A percentile compares a stretch with the other conserved stretches of the same genome.
Evolutionary conservation across 2,329 filamentous ascomycete genomes (phyloP).

Genomic region (Pseudogymnoascus sp.): DNA sequence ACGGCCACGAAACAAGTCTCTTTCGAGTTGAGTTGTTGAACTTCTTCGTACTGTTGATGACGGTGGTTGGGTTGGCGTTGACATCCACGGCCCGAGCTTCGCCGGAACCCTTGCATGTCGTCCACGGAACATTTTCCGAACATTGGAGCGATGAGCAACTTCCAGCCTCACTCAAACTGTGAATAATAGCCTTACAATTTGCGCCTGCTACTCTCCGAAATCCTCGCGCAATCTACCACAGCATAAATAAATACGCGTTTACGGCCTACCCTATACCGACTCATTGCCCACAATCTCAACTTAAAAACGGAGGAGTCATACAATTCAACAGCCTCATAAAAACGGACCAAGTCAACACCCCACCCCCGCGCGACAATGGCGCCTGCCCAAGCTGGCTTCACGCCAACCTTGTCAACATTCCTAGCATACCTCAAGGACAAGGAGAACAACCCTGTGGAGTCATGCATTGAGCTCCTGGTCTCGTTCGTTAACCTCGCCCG

Average conservation of each 20-base stretch:
- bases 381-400: slow-evolving; percentile 38
- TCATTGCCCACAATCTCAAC: not conserved
- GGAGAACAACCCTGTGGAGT: slow-evolving; percentile 56
- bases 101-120: slow-evolving; percentile 6
- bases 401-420: slow-evolving; percentile 70
- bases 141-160: slow-evolving; percentile 1
- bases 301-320: not conserved
- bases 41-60: slow-evolving; percentile 8
- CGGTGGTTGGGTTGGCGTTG: slow-evolving; percentile 8
- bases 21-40: slow-evolving; percentile 3
- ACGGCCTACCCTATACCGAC: not conserved
- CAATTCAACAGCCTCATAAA: not conserved
- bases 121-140: slow-evolving; percentile 7
- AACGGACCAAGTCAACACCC: not conserved
- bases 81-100: slow-evolving; percentile 2
- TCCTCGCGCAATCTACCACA: not conserved
- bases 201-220: not conserved
- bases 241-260: not conserved
- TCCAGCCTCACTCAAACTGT: not conserved
- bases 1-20: slow-evolving; percentile 1
- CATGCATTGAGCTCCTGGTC: slow-evolving; percentile 74
- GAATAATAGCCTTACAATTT: slow-evolving; percentile 5
- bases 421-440: slow-evolving; percentile 70
- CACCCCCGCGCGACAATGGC: slow-evolving; percentile 41
- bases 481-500: slow-evolving; percentile 47